These are phyloP conservation scores for Amanita muscaria DNA, from an alignment of 768 basidiomycete species.

Conservation along the genomic window DNA sequence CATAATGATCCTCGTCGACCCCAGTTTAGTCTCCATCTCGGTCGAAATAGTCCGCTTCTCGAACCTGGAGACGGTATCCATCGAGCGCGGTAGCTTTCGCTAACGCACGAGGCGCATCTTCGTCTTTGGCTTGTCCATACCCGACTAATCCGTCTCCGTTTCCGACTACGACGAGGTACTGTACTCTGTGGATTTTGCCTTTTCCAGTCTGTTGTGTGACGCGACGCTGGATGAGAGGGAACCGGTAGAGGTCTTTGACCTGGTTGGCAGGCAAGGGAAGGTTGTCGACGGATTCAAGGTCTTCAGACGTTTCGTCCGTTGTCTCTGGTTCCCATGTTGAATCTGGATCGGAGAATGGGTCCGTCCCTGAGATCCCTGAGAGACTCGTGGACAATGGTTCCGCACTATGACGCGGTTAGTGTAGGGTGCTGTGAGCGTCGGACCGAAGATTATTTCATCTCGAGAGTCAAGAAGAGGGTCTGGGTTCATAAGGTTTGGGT, in stretches of 20 bases:
- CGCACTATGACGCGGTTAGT: slow-evolving; percentile 57
- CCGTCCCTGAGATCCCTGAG: slow-evolving; percentile 21
- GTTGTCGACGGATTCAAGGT: slow-evolving; percentile 19
- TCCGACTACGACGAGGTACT: slow-evolving; percentile 64
- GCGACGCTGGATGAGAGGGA: slow-evolving; percentile 40
- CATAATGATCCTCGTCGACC: slow-evolving; percentile 71
- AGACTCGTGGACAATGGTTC: slow-evolving; percentile 53
- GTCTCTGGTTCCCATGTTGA: slow-evolving; percentile 13
- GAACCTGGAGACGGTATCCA: slow-evolving; percentile 93
- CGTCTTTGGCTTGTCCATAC: slow-evolving; percentile 73
- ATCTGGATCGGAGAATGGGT: slow-evolving; percentile 21
- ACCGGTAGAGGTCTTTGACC: slow-evolving; percentile 25
- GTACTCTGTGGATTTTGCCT: slow-evolving; percentile 69
- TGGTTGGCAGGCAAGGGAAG: slow-evolving; percentile 16
- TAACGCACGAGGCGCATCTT: slow-evolving; percentile 41
- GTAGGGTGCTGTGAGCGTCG: slow-evolving; percentile 42
- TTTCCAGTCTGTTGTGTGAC: slow-evolving; percentile 91
- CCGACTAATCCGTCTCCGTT: slow-evolving; percentile 81
- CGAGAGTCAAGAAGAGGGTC: slow-evolving; percentile 57
- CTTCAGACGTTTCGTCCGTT: slow-evolving; percentile 25
- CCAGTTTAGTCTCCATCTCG: slow-evolving; percentile 77
- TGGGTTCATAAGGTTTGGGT: slow-evolving; percentile 55
- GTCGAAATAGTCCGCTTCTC: slow-evolving; percentile 95
- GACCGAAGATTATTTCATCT: slow-evolving; percentile 44
- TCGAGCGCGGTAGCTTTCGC: slow-evolving; percentile 58